Percentiles rank a stretch among this genome's conserved stretches.
phyloP scores from a whole-genome alignment of 179 eudicot genomes.

The Carnegiea gigantea region DNA sequence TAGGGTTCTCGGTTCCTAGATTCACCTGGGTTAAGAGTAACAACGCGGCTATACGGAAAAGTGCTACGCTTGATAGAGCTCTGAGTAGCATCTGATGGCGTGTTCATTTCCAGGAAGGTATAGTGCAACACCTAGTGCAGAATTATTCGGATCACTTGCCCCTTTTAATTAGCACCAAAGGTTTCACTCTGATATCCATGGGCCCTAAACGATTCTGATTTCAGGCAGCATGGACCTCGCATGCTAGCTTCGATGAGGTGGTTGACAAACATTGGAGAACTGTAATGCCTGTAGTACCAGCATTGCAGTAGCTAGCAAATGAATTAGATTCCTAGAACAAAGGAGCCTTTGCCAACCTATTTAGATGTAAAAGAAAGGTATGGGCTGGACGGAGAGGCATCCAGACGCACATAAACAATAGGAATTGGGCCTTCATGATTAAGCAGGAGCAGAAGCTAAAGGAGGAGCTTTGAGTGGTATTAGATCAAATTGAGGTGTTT shows the following conservation, averaged over 20 bases:
- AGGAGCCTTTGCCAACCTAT: not conserved
- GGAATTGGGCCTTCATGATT: no score
- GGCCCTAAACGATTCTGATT: not conserved
- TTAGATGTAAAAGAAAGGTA: not conserved
- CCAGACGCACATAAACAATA: not conserved
- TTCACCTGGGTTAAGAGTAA: not conserved
- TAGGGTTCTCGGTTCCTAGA: not conserved
- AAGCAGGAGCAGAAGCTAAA: not conserved
- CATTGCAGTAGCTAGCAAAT: not conserved
- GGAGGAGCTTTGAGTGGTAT: not conserved
- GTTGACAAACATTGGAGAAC: not conserved
- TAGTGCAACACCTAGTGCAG: not conserved
- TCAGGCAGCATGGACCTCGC: not conserved
- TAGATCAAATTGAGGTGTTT: not conserved
- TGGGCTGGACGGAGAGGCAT: not conserved
- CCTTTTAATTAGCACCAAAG: not conserved
- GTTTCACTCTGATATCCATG: not conserved
- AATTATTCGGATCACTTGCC: not conserved
- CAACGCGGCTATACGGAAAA: not conserved
- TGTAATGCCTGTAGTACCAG: not conserved
- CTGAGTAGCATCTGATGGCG: not conserved
- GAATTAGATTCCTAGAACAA: no score
- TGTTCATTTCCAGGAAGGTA: not conserved
- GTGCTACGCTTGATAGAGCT: not conserved
- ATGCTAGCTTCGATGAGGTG: no score